Conservation (phyloP, 257 asterid genomes). For the Euphrasia confusa region DNA sequence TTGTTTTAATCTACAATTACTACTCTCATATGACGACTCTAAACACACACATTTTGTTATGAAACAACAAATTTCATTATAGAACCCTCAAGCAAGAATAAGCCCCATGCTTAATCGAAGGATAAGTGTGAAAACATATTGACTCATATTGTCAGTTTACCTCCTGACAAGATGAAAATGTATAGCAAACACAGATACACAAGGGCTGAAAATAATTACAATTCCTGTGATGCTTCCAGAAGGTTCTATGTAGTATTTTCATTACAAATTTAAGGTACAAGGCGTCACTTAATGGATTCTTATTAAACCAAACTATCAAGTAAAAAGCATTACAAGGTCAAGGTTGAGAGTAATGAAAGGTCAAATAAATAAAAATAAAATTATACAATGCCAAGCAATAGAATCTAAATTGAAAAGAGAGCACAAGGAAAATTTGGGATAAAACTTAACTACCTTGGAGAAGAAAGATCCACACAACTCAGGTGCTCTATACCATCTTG, state of each 20-base stretch:
- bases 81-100: slow-evolving; percentile 14
- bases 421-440: slow-evolving; percentile 12
- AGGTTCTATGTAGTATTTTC: background rate
- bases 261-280: slow-evolving; percentile 13
- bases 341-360: slow-evolving; percentile 3
- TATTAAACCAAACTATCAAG: background rate
- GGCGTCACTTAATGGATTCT: background rate
- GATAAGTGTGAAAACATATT: slow-evolving; percentile 14
- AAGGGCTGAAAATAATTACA: slow-evolving; percentile 9
- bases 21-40: slow-evolving; percentile 34
- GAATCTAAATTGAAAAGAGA: slow-evolving; percentile 13
- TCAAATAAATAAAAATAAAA: background rate
- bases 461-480: slow-evolving; percentile 95
- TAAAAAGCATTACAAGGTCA: background rate
- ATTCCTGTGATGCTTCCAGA: background rate
- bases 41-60: slow-evolving; percentile 27
- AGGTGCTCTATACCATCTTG: slow-evolving; percentile 99
- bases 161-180: slow-evolving; percentile 16
- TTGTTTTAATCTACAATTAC: slow-evolving; percentile 72
- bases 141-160: slow-evolving; percentile 2
- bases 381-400: background rate
- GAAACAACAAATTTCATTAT: slow-evolving; percentile 13
- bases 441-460: slow-evolving; percentile 61
- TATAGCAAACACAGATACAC: background rate
- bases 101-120: slow-evolving; percentile 14